A percentile compares a stretch with the other conserved stretches of the same genome.
phyloP scores from a whole-genome alignment of 2,329 filamentous ascomycete genomes.

The Claviceps monticola region DNA sequence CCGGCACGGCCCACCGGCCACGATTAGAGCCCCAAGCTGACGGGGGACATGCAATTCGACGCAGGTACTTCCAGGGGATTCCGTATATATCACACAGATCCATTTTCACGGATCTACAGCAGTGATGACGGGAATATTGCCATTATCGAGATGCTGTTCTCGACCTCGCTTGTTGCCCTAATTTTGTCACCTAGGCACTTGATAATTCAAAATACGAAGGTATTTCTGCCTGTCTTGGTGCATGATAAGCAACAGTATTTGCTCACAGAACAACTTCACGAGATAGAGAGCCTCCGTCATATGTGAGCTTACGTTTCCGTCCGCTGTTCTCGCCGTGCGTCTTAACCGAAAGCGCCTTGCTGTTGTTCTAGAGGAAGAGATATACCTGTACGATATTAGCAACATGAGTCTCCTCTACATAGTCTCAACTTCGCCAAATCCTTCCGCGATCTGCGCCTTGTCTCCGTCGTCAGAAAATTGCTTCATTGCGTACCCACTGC shows the following conservation, averaged over 20 bases:
- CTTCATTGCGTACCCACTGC: conserved; percentile 86
- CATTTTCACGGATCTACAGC: conserved; percentile 88
- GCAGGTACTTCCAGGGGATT: conserved; percentile 85
- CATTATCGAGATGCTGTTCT: conserved; percentile 97
- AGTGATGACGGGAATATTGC: conserved; percentile 91
- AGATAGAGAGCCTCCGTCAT: conserved; percentile 60
- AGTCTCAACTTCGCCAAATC: conserved; percentile 88
- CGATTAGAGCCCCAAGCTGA: neutral
- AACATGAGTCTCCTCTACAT: conserved; percentile 94
- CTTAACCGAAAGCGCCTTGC: conserved; percentile 89
- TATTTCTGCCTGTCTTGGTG: conserved; percentile 19
- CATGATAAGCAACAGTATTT: neutral
- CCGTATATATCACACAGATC: conserved; percentile 91
- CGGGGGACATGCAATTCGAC: neutral
- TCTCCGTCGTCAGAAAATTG: conserved; percentile 93
- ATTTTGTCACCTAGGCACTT: conserved; percentile 84
- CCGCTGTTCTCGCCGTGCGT: conserved; percentile 85
- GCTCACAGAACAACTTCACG: neutral
- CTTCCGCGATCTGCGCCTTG: conserved; percentile 77
- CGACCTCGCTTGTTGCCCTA: conserved; percentile 86
- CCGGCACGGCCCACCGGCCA: conserved; percentile 2
- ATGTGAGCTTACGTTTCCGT: conserved; percentile 96
- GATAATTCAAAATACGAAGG: conserved; percentile 96
- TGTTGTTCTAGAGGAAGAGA: conserved; percentile 87
- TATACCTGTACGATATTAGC: conserved; percentile 96